Evolutionary conservation across 768 basidiomycete genomes (phyloP), one percentile per base, ranked within the genome.

Genomic region (Amanita pseudoporphyria): DNA sequence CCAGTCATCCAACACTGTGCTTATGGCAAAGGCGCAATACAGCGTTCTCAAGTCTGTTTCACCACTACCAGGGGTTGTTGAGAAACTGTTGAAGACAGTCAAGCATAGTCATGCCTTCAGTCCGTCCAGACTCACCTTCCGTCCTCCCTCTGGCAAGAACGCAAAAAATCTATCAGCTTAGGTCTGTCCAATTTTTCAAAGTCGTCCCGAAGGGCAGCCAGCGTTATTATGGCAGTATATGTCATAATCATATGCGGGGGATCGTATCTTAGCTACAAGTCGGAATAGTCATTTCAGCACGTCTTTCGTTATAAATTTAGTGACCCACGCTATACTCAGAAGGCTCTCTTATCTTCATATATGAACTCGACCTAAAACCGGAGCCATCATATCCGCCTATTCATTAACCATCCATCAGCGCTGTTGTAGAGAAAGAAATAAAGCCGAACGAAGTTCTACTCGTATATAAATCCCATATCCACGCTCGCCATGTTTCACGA

Each of bases 401-500:
- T 43, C 32, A 41, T 14, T 21, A 7, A 22, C 6, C 26, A 16
- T 36, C 18, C 14, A 24, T 42, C 9, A 46, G 33, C 18, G n/a
- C 16, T 19, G n/a, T 24, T 13, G 43, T n/a, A 28, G 7, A 28
- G 26, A 28, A 7, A 28, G 22, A 12, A 16, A 18, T n/a, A 9
- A 13, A 14, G 22, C 39, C 28, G 30, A 37, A 26, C 40, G 28
- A 28, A 42, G 30, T 40, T 24, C 7, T 54, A 64, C 88, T 66
- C 37, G 74, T 77, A 56, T 96, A 88, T 62, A 93, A 84, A 18
- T 72, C 76, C 90, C 94, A 99, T 42, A 98, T 77, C 94, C 94
- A 97, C 48, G 79, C 71, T 41, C 68, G 68, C 84, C 87, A 95
- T 0, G 62, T 62, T 36, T 76, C 64, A n/a, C 77, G 76, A 55